Percentiles rank a stretch among this genome's conserved stretches.
phyloP scores from a whole-genome alignment of 345 rosid species.

The Salix koriyanagi region DNA sequence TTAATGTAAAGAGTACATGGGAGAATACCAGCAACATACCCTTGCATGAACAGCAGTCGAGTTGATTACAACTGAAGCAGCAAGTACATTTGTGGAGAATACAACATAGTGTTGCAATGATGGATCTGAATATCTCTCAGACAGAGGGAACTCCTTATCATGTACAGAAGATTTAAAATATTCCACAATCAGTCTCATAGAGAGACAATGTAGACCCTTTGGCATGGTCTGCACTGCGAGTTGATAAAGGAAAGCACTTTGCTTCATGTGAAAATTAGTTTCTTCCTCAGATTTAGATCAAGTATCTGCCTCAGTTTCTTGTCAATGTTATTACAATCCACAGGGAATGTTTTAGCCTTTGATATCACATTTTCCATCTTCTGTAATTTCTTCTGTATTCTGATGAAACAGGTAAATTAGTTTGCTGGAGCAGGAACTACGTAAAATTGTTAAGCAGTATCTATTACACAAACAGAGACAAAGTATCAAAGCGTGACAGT shows the following conservation, averaged over 20 bases:
- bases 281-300: conserved; percentile 80
- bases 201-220: conserved; percentile 31
- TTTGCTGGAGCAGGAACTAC: not conserved
- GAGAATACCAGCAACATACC: conserved; percentile 35
- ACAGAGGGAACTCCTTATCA: conserved; percentile 38
- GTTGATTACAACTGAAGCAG: conserved; percentile 33
- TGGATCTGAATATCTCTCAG: conserved; percentile 46
- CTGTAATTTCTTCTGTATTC: conserved; percentile 61
- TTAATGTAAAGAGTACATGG: conserved; percentile 1
- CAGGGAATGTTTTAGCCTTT: conserved; percentile 61
- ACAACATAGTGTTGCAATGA: conserved; percentile 23
- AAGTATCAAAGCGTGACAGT: not conserved
- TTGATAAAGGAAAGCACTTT: conserved; percentile 60
- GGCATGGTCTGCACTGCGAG: conserved; percentile 34
- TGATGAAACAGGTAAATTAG: conserved; percentile 31
- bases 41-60: conserved; percentile 25
- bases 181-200: conserved; percentile 31
- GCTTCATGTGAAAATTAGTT: conserved; percentile 82
- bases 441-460: not conserved
- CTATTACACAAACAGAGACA: not conserved
- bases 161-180: conserved; percentile 28
- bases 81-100: conserved; percentile 26
- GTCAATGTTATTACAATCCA: conserved; percentile 84
- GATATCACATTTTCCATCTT: conserved; percentile 67
- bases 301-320: conserved; percentile 87